Percentiles rank a stretch among this genome's conserved stretches.
phyloP scores from a whole-genome alignment of 192 early-diverging fungal species.

The Coemansia aciculifera region DNA sequence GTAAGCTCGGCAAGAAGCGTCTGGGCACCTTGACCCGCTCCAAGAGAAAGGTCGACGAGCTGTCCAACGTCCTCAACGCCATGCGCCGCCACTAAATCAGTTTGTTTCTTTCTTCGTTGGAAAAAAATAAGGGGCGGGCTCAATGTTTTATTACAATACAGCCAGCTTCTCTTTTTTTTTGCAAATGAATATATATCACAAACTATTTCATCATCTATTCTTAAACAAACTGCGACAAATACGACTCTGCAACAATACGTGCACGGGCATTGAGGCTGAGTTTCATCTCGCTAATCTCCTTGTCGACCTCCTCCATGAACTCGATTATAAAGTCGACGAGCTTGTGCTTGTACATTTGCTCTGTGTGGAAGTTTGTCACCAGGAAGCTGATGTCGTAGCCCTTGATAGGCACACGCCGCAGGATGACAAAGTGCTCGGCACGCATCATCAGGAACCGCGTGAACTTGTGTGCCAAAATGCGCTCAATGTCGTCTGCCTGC shows the following conservation, averaged over 20 bases:
- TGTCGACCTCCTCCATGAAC: slow-evolving; percentile 99
- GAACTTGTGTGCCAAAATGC: slow-evolving; percentile 93
- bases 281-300: slow-evolving; percentile 99
- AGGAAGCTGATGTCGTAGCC: slow-evolving; percentile 97
- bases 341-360: slow-evolving; percentile 99
- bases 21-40: slow-evolving; percentile 95
- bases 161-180: neutral
- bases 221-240: slow-evolving; percentile 53
- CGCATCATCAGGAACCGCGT: slow-evolving; percentile 97
- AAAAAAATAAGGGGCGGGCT: neutral
- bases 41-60: slow-evolving; percentile 99
- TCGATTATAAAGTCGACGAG: slow-evolving; percentile 98
- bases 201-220: neutral
- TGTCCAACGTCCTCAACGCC: slow-evolving; percentile 88
- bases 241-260: slow-evolving; percentile 85
- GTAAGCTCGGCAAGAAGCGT: slow-evolving; percentile 97
- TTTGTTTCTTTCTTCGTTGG: slow-evolving; percentile 1
- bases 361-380: slow-evolving; percentile 96
- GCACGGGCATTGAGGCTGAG: slow-evolving; percentile 90
- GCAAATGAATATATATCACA: neutral
- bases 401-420: slow-evolving; percentile 88
- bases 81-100: slow-evolving; percentile 72
- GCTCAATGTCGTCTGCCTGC: slow-evolving; percentile 96
- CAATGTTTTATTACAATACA: no score
- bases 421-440: slow-evolving; percentile 93